phyloP scores from a whole-genome alignment of 1,284 basidiomycete species.

The Pyrrhoderma noxium region DNA sequence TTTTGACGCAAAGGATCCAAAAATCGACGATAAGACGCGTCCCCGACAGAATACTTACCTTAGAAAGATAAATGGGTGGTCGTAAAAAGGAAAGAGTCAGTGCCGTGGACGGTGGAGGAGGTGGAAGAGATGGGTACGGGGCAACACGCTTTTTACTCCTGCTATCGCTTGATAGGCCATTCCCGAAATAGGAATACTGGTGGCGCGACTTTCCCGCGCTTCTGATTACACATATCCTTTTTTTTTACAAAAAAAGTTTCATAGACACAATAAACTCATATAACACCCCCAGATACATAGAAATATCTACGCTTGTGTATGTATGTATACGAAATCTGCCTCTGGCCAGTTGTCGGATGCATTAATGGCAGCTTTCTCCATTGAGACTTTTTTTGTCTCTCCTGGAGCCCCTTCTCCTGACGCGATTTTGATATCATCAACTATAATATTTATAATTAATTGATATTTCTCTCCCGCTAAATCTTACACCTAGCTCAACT shows the following conservation, averaged over 20 bases:
- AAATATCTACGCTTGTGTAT: not conserved
- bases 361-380: constrained; percentile 2
- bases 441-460: no score
- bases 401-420: not conserved
- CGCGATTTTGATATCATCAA: constrained; percentile 4
- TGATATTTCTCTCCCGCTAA: no score
- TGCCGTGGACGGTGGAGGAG: no score
- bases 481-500: not conserved
- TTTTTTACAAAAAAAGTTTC: not conserved
- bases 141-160: not conserved
- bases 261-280: no score
- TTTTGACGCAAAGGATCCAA: not conserved
- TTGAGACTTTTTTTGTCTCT: not conserved
- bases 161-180: not conserved
- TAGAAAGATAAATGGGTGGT: not conserved
- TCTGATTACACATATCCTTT: not conserved
- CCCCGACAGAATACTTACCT: not conserved
- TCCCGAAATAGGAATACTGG: not conserved
- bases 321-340: not conserved
- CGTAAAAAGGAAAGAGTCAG: not conserved
- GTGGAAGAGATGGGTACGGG: no score
- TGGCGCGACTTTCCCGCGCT: constrained; percentile 4
- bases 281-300: not conserved
- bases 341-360: constrained; percentile 4
- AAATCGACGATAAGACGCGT: not conserved